Conservation (phyloP, 1,284 basidiomycete genomes). For the Puccinia coronata region DNA sequence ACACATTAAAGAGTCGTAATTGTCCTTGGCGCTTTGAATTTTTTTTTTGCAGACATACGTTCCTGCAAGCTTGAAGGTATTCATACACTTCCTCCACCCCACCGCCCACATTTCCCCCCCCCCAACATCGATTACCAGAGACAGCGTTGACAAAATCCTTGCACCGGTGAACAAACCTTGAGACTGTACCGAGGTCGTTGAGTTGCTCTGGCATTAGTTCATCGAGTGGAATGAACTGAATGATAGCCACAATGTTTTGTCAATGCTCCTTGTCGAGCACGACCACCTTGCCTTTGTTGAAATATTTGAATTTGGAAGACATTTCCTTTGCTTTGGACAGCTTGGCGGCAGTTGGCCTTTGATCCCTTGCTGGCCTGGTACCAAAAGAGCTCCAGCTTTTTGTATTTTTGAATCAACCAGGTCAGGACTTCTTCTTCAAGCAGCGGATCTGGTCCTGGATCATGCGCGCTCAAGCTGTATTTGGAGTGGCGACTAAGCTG, state of each 20-base stretch:
- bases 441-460: too few species aligned
- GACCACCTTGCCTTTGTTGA: not conserved
- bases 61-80: not conserved
- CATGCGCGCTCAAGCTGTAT: too few species aligned
- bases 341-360: too few species aligned
- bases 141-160: not conserved
- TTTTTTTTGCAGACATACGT: not conserved
- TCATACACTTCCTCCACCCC: not conserved
- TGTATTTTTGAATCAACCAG: too few species aligned
- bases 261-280: not conserved
- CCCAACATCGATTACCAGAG: not conserved
- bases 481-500: too few species aligned
- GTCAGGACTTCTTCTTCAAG: too few species aligned
- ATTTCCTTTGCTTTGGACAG: too few species aligned
- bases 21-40: not conserved
- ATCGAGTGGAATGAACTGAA: not conserved
- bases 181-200: not conserved
- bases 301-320: not conserved
- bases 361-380: too few species aligned
- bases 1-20: not conserved
- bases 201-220: too few species aligned
- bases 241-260: not conserved
- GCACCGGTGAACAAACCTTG: not conserved
- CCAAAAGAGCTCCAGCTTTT: too few species aligned
- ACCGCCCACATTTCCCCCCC: not conserved